Evolutionary conservation across 192 early-diverging fungal genomes (phyloP).

Genomic region (Coemansia sp.): DNA sequence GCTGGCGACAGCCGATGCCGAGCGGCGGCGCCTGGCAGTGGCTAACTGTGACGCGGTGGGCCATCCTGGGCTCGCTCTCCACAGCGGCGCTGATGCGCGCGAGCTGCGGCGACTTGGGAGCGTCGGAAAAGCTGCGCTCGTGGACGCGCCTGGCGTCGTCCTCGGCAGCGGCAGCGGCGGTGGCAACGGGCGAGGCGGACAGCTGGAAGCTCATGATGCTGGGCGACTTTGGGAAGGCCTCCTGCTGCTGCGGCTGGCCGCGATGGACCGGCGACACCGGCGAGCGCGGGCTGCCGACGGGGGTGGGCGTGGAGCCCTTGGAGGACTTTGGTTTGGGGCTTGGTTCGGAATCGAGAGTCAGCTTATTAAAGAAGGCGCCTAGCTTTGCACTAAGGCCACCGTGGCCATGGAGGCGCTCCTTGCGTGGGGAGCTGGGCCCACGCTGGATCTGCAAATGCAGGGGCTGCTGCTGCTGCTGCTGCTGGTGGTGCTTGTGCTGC

Average conservation of each 20-base stretch:
- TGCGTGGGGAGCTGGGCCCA: conserved; percentile 27
- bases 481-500: conserved; percentile 15
- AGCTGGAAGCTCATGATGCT: conserved; percentile 20
- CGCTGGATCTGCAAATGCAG: conserved; percentile 24
- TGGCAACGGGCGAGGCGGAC: neutral
- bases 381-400: conserved; percentile 46
- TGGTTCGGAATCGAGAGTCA: conserved; percentile 45
- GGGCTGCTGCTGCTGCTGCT: conserved; percentile 10
- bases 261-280: neutral
- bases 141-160: conserved; percentile 17
- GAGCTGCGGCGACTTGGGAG: conserved; percentile 22
- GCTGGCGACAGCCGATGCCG: conserved; percentile 12
- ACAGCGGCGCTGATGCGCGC: conserved; percentile 2
- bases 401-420: conserved; percentile 30
- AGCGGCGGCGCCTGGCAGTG: conserved; percentile 25
- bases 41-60: conserved; percentile 45
- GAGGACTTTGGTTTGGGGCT: conserved; percentile 22
- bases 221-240: conserved; percentile 16
- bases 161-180: neutral
- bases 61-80: conserved; percentile 12
- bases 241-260: conserved; percentile 1
- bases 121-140: conserved; percentile 47
- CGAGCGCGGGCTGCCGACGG: conserved; percentile 19
- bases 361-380: conserved; percentile 51
- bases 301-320: conserved; percentile 14